Evolutionary conservation across 306 rosid species (phyloP).

Genomic region (Datisca glomerata): DNA sequence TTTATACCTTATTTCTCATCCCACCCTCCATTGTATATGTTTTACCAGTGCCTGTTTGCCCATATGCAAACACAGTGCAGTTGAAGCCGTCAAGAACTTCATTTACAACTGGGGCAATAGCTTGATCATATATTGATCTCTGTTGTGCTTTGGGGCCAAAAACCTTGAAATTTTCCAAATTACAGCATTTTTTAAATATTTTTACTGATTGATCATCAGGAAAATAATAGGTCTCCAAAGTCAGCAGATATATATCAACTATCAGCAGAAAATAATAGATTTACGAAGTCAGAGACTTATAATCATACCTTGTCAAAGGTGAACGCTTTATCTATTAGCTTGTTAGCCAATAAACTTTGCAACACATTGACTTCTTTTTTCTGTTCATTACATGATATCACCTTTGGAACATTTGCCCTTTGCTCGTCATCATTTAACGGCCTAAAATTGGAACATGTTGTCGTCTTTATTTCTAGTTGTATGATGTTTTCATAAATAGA

Average conservation of each 20-base stretch:
- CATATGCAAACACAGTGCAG: slow-evolving; percentile 94
- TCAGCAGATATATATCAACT: not conserved
- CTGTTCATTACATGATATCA: slow-evolving; percentile 66
- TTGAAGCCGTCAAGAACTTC: slow-evolving; percentile 96
- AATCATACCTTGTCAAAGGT: slow-evolving; percentile 77
- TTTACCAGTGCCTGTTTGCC: slow-evolving; percentile 97
- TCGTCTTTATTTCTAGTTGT: not conserved
- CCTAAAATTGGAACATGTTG: slow-evolving; percentile 30
- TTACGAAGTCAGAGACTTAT: not conserved
- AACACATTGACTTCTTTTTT: slow-evolving; percentile 74
- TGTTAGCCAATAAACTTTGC: slow-evolving; percentile 73
- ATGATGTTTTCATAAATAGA: not conserved
- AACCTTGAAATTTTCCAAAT: slow-evolving; percentile 37
- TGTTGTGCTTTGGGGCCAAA: slow-evolving; percentile 93
- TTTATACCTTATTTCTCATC: slow-evolving; percentile 67
- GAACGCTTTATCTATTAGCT: slow-evolving; percentile 75
- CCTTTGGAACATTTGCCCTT: slow-evolving; percentile 36
- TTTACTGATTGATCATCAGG: not conserved
- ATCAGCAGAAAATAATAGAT: not conserved
- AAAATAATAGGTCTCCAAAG: too few relatives aligned
- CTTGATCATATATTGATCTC: slow-evolving; percentile 86
- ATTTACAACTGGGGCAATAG: slow-evolving; percentile 76
- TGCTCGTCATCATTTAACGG: slow-evolving; percentile 79
- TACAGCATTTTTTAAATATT: not conserved
- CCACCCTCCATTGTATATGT: slow-evolving; percentile 99